These are phyloP conservation scores for Ogataea paradorogensis DNA, from an alignment of 805 yeast genomes.

Conservation along the genomic window DNA sequence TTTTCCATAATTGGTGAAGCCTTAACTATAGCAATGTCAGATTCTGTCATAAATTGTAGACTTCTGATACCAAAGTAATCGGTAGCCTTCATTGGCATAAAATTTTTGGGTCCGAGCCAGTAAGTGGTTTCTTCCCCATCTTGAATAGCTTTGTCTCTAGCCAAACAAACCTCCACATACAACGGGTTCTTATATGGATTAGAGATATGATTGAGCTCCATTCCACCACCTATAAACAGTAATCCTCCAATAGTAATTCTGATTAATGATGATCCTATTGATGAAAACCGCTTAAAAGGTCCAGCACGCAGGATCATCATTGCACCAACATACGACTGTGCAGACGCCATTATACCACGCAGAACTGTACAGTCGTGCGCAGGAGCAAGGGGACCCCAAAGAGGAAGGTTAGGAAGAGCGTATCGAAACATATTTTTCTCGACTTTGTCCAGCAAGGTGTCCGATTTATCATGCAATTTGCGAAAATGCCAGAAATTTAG, in stretches of 20 bases:
- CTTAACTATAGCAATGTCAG: conserved; percentile 21
- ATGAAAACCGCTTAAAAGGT: not conserved
- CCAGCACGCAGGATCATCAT: conserved; percentile 10
- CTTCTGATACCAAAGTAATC: conserved; percentile 27
- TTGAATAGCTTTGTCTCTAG: conserved; percentile 28
- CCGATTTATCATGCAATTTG: conserved; percentile 26
- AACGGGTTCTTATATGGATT: conserved; percentile 25
- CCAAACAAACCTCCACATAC: conserved; percentile 28
- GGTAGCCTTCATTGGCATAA: conserved; percentile 42
- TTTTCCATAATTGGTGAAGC: conserved; percentile 11
- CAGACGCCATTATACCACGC: conserved; percentile 25
- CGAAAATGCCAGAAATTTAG: conserved; percentile 17
- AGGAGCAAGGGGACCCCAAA: conserved; percentile 36
- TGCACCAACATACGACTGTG: conserved; percentile 28
- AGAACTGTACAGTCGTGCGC: conserved; percentile 33
- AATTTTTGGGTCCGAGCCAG: conserved; percentile 51
- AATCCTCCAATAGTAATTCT: conserved; percentile 8
- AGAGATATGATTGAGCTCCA: conserved; percentile 17
- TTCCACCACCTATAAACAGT: conserved; percentile 20
- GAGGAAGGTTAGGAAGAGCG: conserved; percentile 26
- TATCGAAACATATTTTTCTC: conserved; percentile 27
- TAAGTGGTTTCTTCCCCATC: conserved; percentile 40
- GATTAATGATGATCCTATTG: conserved; percentile 1
- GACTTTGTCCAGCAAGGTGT: conserved; percentile 16
- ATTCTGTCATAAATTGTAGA: conserved; percentile 17